A percentile compares a stretch with the other conserved stretches of the same genome.
These are phyloP conservation scores for Arthrobotrys sphaeroides DNA, from an alignment of 2,329 filamentous ascomycete genomes.

Conservation along the genomic window DNA sequence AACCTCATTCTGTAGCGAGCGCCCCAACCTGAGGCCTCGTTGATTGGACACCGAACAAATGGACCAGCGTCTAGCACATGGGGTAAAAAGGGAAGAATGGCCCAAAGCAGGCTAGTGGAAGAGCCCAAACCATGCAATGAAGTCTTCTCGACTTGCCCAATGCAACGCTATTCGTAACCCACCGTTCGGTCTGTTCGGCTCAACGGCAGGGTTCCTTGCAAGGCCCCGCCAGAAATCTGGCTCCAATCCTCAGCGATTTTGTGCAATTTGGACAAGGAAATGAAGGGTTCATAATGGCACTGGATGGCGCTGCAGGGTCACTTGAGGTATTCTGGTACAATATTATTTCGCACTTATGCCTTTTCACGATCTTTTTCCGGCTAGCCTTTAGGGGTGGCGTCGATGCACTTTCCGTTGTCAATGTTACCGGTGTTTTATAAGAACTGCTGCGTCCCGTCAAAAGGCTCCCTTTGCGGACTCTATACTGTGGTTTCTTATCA, in stretches of 20 bases:
- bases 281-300: conserved; percentile 33
- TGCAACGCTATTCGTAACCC: conserved; percentile 46
- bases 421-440: conserved; percentile 37
- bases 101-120: conserved; percentile 25
- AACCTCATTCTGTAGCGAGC: conserved; percentile 12
- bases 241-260: background rate
- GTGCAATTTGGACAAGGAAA: conserved; percentile 25
- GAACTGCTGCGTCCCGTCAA: conserved; percentile 23
- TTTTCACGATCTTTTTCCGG: conserved; percentile 34
- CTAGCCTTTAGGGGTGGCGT: conserved; percentile 37
- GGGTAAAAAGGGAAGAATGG: conserved; percentile 31
- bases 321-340: conserved; percentile 7
- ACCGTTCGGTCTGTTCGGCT: conserved; percentile 20
- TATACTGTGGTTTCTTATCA: conserved; percentile 19
- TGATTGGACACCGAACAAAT: conserved; percentile 28
- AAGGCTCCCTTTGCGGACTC: conserved; percentile 4
- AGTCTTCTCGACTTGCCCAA: conserved; percentile 42
- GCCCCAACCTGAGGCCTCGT: background rate
- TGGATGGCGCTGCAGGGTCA: conserved; percentile 21
- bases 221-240: conserved; percentile 5
- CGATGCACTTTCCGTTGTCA: conserved; percentile 29
- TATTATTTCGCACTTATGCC: background rate
- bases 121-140: conserved; percentile 3
- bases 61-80: conserved; percentile 34
- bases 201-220: conserved; percentile 1